A percentile compares a stretch with the other conserved stretches of the same genome.
Conservation (phyloP, 192 early-diverging fungal species). For the Coemansia asiatica region DNA sequence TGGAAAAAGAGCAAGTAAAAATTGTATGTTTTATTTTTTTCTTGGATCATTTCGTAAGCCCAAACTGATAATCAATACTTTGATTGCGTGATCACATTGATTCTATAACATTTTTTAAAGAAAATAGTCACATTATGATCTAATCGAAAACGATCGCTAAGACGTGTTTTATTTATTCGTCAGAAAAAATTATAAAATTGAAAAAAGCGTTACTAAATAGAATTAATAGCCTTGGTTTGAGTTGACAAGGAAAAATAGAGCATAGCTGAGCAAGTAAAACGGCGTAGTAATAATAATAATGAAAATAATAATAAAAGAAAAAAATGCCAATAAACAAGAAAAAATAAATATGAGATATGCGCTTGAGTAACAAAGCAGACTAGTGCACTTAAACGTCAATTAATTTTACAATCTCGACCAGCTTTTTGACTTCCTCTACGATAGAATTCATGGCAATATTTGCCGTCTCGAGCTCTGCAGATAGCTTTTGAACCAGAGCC, state of each 20-base stretch:
- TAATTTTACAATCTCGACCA: constrained; percentile 46
- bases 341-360: background rate
- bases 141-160: no score
- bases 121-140: no score
- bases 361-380: background rate
- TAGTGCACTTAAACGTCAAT: constrained; percentile 19
- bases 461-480: constrained; percentile 40
- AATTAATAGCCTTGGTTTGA: no score
- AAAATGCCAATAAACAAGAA: background rate
- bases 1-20: background rate
- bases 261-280: background rate
- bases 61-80: no score
- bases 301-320: background rate
- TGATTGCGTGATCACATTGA: background rate
- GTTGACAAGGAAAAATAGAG: no score
- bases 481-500: constrained; percentile 29
- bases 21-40: no score
- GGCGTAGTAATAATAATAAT: background rate
- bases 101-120: no score
- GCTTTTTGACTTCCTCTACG: constrained; percentile 42
- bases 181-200: no score
- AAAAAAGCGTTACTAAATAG: background rate
- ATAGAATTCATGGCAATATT: constrained; percentile 36
- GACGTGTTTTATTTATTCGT: background rate
- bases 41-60: no score